Evolutionary conservation across 2,329 filamentous ascomycete species (phyloP), one percentile per base, ranked within the genome.

Genomic region (Pseudocercospora vitis): DNA sequence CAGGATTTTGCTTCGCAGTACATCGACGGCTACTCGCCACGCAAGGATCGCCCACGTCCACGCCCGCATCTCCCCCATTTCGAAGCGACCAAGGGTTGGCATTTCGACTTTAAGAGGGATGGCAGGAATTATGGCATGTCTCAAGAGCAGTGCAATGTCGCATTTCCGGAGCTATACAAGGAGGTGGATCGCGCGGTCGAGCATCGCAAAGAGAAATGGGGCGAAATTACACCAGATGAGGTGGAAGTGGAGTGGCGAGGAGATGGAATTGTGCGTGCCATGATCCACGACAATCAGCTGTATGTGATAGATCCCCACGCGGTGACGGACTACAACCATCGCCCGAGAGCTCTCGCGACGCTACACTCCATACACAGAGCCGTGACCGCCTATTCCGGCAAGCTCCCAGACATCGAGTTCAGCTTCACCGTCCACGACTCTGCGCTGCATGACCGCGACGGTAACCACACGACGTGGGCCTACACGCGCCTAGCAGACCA

Each of bases 391-490:
- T 66, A 74, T 5, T 68, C 70, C 14, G 54, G 56, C 8, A 63
- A 56, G 23, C 69, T 80, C 5, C 77, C 77, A 2, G 72, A 73
- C 39, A 73, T 78, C 44, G 76, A 79, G 58, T 60, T 60, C 29
- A 55, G 78, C 77, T 61, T 70, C 73, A 29, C 71, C 75, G 55
- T 74, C 2, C 74, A 79, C 52, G 77, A 80, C 59, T 73, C 68
- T 47, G 48, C 56, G 5, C 50, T 59, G n/a, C 32, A 52, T 9
- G 40, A 57, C 19, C 19, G 23, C 11, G 18, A 55, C 16, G 57
- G 56, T 4, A 65, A 62, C 4, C 45, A 64, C 37, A 63, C 64
- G 11, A 60, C 57, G 11, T 66, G 61, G 63, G 62, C 62, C 19
- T 65, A 57, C 39, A 63, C 58, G 14, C 58, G 48, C 29, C 48